Conservation (phyloP, 2,329 filamentous ascomycete species). For the Talaromyces sp. region DNA sequence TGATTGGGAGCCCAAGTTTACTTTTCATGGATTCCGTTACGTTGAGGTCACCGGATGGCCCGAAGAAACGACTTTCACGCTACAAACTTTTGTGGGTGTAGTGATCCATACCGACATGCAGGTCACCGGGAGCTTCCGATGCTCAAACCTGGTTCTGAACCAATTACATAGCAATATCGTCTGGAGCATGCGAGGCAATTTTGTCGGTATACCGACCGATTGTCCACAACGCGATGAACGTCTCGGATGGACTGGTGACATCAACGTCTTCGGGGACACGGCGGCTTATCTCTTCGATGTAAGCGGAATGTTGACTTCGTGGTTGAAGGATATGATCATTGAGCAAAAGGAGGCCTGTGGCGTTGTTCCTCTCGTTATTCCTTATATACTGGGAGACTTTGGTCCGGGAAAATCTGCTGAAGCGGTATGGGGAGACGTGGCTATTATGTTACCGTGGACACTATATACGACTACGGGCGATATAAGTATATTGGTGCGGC, state of each 20-base stretch:
- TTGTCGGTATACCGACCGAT: conserved; percentile 58
- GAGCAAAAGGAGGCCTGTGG: conserved; percentile 30
- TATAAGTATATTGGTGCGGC: conserved; percentile 33
- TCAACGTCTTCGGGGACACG: conserved; percentile 52
- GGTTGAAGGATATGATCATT: conserved; percentile 49
- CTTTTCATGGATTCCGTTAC: conserved; percentile 55
- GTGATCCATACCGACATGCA: conserved; percentile 54
- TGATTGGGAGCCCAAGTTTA: conserved; percentile 49
- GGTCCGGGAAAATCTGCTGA: conserved; percentile 21
- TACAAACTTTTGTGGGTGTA: conserved; percentile 27
- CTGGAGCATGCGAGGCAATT: conserved; percentile 61
- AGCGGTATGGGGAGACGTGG: conserved; percentile 39
- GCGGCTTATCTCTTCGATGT: conserved; percentile 48
- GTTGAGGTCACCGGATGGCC: conserved; percentile 50
- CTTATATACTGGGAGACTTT: conserved; percentile 22
- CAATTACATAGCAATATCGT: conserved; percentile 54
- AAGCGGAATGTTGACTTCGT: conserved; percentile 51
- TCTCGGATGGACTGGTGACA: conserved; percentile 55
- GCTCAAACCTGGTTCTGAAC: conserved; percentile 51
- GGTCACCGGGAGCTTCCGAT: conserved; percentile 51
- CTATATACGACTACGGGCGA: conserved; percentile 39
- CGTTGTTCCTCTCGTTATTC: conserved; percentile 32
- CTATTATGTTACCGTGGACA: conserved; percentile 35
- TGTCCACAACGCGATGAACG: conserved; percentile 58
- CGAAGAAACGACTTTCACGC: neutral